Conservation (phyloP, 768 basidiomycete species). For the Rhodotorula toruloides region DNA sequence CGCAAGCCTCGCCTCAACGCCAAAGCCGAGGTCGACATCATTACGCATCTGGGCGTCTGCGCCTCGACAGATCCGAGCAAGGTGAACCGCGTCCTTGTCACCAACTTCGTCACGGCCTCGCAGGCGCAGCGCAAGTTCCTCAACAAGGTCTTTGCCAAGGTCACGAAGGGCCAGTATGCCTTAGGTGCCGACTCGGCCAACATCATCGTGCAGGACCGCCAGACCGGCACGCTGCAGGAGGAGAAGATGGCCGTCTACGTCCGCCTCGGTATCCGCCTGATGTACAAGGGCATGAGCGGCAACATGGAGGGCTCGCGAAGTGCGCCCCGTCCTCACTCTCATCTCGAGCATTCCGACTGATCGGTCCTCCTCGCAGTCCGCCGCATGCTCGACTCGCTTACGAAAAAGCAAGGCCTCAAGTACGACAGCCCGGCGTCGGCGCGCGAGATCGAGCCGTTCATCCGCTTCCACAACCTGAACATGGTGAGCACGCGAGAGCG, state of each 20-base stretch:
- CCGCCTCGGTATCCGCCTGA: conserved; percentile 78
- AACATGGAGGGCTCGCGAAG: conserved; percentile 6
- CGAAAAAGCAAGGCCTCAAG: conserved; percentile 89
- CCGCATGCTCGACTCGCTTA: conserved; percentile 76
- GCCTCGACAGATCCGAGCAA: conserved; percentile 87
- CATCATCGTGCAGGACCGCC: conserved; percentile 91
- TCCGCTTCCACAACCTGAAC: conserved; percentile 81
- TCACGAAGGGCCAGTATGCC: conserved; percentile 77
- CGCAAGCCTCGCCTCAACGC: conserved; percentile 76
- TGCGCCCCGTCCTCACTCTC: neutral
- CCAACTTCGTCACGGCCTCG: conserved; percentile 86
- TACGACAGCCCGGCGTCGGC: conserved; percentile 82
- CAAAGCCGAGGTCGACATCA: conserved; percentile 80
- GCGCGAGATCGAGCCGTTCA: conserved; percentile 76
- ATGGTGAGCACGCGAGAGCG: conserved; percentile 44
- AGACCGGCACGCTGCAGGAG: conserved; percentile 86
- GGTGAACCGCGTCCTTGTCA: conserved; percentile 82
- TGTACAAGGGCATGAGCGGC: conserved; percentile 68
- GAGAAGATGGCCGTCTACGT: conserved; percentile 98
- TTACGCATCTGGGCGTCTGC: conserved; percentile 95
- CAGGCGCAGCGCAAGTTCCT: conserved; percentile 92
- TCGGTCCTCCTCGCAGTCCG: conserved; percentile 48
- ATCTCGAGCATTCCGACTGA: neutral
- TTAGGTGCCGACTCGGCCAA: conserved; percentile 98
- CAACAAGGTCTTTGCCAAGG: conserved; percentile 62